phyloP scores from a whole-genome alignment of 1,284 basidiomycete genomes.

The Trichosporon faecale region DNA sequence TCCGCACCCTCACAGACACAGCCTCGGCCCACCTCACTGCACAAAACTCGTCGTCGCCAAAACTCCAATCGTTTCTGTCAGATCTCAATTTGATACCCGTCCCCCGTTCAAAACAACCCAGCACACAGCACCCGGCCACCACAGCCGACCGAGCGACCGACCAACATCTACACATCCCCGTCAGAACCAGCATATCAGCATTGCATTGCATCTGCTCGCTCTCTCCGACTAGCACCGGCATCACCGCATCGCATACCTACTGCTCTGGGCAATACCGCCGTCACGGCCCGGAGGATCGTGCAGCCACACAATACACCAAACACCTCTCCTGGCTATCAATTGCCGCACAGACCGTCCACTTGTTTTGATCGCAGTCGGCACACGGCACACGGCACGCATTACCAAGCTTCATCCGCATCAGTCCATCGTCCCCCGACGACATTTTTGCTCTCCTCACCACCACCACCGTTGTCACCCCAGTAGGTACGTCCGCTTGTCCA shows the following conservation, averaged over 20 bases:
- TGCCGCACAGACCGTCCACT: constrained; percentile 5
- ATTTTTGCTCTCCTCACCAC: neutral
- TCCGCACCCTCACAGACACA: neutral
- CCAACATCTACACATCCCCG: neutral
- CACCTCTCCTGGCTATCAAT: neutral
- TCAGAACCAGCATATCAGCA: neutral
- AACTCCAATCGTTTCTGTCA: neutral
- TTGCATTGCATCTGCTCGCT: neutral
- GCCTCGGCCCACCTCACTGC: neutral
- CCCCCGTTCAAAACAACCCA: neutral
- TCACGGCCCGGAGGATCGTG: neutral
- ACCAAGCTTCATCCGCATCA: neutral
- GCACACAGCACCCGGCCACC: neutral
- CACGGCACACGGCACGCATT: neutral
- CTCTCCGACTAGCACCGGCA: neutral
- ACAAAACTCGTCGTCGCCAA: neutral
- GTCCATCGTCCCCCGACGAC: neutral
- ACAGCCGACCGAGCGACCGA: neutral
- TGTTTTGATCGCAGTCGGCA: constrained; percentile 6
- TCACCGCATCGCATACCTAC: neutral
- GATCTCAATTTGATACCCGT: constrained; percentile 2
- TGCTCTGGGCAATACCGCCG: neutral
- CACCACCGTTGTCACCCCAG: neutral
- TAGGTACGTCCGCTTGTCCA: neutral
- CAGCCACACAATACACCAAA: constrained; percentile 8